These are phyloP conservation scores for Nicotiana obtusifolia DNA, from an alignment of 257 asterid species.

Conservation along the genomic window DNA sequence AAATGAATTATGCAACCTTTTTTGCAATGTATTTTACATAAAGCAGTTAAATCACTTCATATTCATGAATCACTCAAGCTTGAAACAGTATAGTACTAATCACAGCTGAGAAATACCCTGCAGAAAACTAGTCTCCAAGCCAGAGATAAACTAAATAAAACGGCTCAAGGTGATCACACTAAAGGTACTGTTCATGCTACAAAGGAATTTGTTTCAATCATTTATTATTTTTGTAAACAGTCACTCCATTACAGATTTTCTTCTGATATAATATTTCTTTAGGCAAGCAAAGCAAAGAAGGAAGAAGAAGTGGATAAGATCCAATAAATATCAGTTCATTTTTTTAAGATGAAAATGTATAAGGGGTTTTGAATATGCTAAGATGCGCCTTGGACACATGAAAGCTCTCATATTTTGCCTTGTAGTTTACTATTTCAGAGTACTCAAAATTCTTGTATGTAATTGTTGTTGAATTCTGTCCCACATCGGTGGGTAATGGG, in stretches of 20 bases:
- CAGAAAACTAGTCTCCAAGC: not conserved
- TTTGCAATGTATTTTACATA: not conserved
- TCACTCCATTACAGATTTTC: not conserved
- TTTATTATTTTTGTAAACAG: not conserved
- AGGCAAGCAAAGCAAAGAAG: not conserved
- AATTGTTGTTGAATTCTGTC: too few species aligned
- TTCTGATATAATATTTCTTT: not conserved
- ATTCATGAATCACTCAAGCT: not conserved
- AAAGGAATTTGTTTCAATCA: not conserved
- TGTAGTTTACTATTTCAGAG: not conserved
- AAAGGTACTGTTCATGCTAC: not conserved
- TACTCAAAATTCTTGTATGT: not conserved
- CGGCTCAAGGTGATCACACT: not conserved
- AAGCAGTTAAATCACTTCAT: not conserved
- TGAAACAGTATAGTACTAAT: not conserved
- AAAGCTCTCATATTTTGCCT: not conserved
- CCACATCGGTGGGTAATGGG: too few species aligned
- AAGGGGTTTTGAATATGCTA: not conserved
- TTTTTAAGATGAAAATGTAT: not conserved
- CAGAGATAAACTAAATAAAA: not conserved
- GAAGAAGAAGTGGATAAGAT: not conserved
- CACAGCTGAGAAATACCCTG: not conserved
- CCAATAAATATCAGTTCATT: not conserved
- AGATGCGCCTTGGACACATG: not conserved
- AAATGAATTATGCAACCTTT: not conserved